Percentiles rank a stretch among this genome's conserved stretches.
Conservation (phyloP, 352 stramenopile genomes). For the Phytophthora pistaciae region DNA sequence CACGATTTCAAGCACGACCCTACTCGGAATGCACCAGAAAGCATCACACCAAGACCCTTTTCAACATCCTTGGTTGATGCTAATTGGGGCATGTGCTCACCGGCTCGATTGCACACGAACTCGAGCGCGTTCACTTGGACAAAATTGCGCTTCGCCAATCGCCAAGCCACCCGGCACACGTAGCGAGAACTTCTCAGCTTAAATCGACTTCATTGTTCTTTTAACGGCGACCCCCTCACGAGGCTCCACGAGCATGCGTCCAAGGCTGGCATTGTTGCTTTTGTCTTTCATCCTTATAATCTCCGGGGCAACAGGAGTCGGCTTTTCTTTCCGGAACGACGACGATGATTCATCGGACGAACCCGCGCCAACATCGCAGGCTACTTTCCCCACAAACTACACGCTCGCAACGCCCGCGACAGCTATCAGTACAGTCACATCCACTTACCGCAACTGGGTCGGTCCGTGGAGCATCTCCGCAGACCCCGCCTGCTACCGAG, state of each 20-base stretch:
- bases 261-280: conserved; percentile 3
- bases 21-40: neutral
- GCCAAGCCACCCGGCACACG: neutral
- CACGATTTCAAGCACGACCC: neutral
- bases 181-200: neutral
- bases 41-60: neutral
- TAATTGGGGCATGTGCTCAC: neutral
- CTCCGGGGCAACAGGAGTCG: neutral
- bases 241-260: neutral
- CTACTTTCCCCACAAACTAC: conserved; percentile 1
- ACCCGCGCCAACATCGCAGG: neutral
- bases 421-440: conserved; percentile 6
- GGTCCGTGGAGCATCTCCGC: conserved; percentile 25
- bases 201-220: conserved; percentile 6
- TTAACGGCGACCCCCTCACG: neutral
- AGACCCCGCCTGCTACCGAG: conserved; percentile 27
- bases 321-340: conserved; percentile 18
- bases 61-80: conserved; percentile 1
- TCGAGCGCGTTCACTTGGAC: neutral
- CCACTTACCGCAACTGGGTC: conserved; percentile 45
- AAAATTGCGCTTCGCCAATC: neutral
- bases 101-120: neutral
- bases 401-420: conserved; percentile 16
- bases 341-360: conserved; percentile 10
- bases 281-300: conserved; percentile 1